Evolutionary conservation across 1,139 yeast genomes (phyloP).

Genomic region (Scheffersomyces stambukii): DNA sequence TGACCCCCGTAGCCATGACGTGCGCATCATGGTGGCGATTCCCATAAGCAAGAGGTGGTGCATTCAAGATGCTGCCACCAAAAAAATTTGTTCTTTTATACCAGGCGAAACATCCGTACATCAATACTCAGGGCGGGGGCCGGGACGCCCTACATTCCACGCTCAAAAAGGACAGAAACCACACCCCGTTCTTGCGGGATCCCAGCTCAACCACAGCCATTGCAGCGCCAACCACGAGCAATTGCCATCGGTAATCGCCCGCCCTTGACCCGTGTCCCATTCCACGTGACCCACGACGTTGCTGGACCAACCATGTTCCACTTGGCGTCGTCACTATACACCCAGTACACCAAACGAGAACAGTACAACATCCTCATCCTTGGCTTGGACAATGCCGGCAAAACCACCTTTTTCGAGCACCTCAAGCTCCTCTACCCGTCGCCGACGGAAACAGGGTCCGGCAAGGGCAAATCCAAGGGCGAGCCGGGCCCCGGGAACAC

Average conservation of each 20-base stretch:
- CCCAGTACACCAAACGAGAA: slow-evolving; percentile 46
- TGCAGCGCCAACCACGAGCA: neutral
- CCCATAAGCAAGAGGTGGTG: neutral
- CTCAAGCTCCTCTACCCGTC: slow-evolving; percentile 36
- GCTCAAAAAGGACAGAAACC: neutral
- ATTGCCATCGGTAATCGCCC: neutral
- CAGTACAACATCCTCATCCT: slow-evolving; percentile 64
- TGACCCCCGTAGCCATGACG: slow-evolving; percentile 1
- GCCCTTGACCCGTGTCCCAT: slow-evolving; percentile 8
- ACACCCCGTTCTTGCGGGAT: neutral
- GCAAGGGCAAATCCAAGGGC: slow-evolving; percentile 4
- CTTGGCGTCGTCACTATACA: slow-evolving; percentile 42
- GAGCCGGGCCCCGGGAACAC: too few species aligned
- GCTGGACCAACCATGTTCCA: slow-evolving; percentile 49
- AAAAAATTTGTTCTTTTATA: neutral
- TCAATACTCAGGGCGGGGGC: neutral
- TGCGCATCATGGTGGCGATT: slow-evolving; percentile 2
- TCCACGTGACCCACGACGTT: slow-evolving; percentile 15
- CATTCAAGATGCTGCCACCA: neutral
- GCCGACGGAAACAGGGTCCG: slow-evolving; percentile 7
- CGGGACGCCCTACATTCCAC: neutral
- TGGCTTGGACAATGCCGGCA: slow-evolving; percentile 95
- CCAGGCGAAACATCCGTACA: too few species aligned
- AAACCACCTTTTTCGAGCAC: slow-evolving; percentile 58
- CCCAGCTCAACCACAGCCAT: neutral